Conservation (phyloP, 1,139 yeast species). For the Yamadazyma friedrichii region DNA sequence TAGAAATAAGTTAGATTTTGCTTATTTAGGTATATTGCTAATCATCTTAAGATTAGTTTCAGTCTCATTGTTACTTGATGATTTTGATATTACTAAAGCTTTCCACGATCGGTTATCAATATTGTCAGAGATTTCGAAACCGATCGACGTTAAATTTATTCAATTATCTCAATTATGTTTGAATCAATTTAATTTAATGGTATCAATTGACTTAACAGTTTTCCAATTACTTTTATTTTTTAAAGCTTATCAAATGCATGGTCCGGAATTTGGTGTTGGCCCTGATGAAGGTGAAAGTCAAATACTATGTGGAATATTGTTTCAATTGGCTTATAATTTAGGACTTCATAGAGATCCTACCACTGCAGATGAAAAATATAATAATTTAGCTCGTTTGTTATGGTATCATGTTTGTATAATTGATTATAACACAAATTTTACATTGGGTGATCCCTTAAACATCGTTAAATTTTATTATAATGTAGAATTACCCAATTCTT, state of each 20-base stretch:
- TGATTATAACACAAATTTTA: slow-evolving; percentile 34
- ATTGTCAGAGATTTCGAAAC: slow-evolving; percentile 3
- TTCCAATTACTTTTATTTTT: slow-evolving; percentile 46
- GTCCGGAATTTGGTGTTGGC: slow-evolving; percentile 52
- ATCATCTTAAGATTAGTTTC: slow-evolving; percentile 23
- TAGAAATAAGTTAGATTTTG: slow-evolving; percentile 18
- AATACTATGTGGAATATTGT: slow-evolving; percentile 34
- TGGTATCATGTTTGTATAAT: slow-evolving; percentile 25
- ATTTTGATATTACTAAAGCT: slow-evolving; percentile 18
- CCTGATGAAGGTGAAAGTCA: slow-evolving; percentile 48
- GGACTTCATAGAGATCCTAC: slow-evolving; percentile 46
- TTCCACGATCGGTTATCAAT: slow-evolving; percentile 9
- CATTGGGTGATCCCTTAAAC: slow-evolving; percentile 35
- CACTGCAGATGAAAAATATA: slow-evolving; percentile 22
- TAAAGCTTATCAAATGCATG: slow-evolving; percentile 36
- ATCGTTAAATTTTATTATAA: slow-evolving; percentile 29
- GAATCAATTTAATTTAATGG: slow-evolving; percentile 35
- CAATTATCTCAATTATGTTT: slow-evolving; percentile 38
- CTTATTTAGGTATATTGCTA: slow-evolving; percentile 23
- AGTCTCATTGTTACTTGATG: slow-evolving; percentile 18
- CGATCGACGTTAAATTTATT: slow-evolving; percentile 29
- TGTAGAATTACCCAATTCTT: slow-evolving; percentile 7
- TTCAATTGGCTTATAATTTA: slow-evolving; percentile 41
- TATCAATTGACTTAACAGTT: slow-evolving; percentile 41
- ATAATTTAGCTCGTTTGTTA: slow-evolving; percentile 32